A percentile compares a stretch with the other conserved stretches of the same genome.
phyloP scores from a whole-genome alignment of 2,329 filamentous ascomycete species.

The Stemphylium vesicarium region DNA sequence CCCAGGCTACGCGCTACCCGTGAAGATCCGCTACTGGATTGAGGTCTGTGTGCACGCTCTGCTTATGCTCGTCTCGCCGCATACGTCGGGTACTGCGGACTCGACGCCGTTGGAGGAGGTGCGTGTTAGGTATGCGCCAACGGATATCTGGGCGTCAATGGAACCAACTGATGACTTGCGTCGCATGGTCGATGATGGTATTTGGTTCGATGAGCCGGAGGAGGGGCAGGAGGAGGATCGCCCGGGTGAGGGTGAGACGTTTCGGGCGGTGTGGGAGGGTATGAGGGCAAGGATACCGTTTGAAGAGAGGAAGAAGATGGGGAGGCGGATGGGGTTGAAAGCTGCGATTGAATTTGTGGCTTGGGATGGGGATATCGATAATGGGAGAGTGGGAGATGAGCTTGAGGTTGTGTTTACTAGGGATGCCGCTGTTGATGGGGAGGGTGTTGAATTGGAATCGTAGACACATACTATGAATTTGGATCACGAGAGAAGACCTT shows the following conservation, averaged over 20 bases:
- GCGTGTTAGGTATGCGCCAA: conserved; percentile 39
- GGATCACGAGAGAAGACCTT: too few relatives aligned
- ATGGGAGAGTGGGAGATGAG: conserved; percentile 41
- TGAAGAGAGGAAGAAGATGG: conserved; percentile 9
- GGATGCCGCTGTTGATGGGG: background rate
- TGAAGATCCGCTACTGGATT: conserved; percentile 45
- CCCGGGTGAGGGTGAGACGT: conserved; percentile 42
- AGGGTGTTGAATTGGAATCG: background rate
- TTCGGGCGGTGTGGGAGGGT: conserved; percentile 35
- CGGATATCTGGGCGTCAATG: conserved; percentile 46
- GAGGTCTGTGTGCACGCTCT: conserved; percentile 40
- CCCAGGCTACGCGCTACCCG: conserved; percentile 33
- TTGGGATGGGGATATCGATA: conserved; percentile 43
- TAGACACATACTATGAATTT: background rate
- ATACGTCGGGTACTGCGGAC: background rate
- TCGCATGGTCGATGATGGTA: conserved; percentile 33
- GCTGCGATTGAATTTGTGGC: conserved; percentile 30
- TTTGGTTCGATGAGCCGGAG: conserved; percentile 34
- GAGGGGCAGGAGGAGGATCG: conserved; percentile 26
- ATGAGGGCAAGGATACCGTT: conserved; percentile 20
- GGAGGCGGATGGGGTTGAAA: conserved; percentile 19
- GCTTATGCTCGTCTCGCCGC: conserved; percentile 24
- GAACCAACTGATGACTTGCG: conserved; percentile 39
- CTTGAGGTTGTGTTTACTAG: conserved; percentile 41
- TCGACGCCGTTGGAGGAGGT: conserved; percentile 27